Evolutionary conservation across 441 rosid genomes (phyloP).

Genomic region (Oxalis stricta): DNA sequence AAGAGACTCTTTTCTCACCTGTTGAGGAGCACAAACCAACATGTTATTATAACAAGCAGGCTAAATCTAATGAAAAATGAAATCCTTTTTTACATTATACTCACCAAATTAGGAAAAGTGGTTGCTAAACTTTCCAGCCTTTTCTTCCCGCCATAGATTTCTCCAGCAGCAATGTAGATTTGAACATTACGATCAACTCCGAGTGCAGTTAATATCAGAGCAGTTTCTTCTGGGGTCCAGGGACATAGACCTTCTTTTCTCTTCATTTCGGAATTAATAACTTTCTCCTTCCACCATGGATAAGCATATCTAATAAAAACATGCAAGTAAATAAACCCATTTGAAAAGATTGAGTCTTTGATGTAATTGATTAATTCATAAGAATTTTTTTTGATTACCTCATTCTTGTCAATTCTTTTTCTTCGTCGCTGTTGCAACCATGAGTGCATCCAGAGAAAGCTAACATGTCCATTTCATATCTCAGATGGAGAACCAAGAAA

Average conservation of each 20-base stretch:
- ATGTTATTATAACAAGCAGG: background rate
- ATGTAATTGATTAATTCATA: background rate
- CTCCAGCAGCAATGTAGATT: conserved; percentile 69
- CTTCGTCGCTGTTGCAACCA: conserved; percentile 49
- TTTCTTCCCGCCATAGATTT: conserved; percentile 51
- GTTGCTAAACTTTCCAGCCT: conserved; percentile 35
- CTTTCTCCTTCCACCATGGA: conserved; percentile 75
- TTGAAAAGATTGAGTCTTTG: background rate
- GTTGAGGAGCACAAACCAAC: conserved; percentile 10
- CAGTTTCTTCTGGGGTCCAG: conserved; percentile 64
- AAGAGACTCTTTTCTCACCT: conserved; percentile 60
- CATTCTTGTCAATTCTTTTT: conserved; percentile 49
- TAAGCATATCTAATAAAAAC: conserved; percentile 50
- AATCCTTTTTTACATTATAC: conserved; percentile 9
- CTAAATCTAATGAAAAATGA: background rate
- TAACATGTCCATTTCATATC: conserved; percentile 73
- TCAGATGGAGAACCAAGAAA: conserved; percentile 56
- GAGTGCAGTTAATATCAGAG: conserved; percentile 35
- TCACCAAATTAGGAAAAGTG: conserved; percentile 46
- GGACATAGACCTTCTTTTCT: conserved; percentile 66
- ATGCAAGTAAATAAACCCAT: too few species aligned
- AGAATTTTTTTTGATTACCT: conserved; percentile 23
- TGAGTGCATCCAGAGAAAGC: conserved; percentile 65
- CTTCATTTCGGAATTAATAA: conserved; percentile 44
- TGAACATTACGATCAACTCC: conserved; percentile 54